These are phyloP conservation scores for Clausena lansium DNA, from an alignment of 345 rosid species.

Conservation along the genomic window DNA sequence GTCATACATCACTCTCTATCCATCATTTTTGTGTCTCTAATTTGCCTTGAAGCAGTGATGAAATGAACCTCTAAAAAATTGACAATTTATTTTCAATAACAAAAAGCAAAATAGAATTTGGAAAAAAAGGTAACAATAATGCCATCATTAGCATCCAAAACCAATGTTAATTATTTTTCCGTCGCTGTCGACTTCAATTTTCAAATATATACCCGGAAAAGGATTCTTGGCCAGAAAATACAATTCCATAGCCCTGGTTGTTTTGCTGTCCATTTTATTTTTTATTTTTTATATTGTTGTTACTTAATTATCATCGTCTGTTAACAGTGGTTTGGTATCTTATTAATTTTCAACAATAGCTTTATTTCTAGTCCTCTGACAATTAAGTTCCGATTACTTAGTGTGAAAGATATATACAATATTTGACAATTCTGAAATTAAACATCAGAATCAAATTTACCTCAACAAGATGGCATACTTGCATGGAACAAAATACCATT, in stretches of 20 bases:
- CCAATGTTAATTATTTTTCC: not conserved
- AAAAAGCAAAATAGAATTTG: not conserved
- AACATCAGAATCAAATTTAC: not conserved
- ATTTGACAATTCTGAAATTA: not conserved
- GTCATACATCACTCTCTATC: not conserved
- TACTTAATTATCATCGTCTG: not conserved
- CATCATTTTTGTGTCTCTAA: not conserved
- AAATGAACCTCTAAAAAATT: not conserved
- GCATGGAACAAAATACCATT: not conserved
- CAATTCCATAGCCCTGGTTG: not conserved
- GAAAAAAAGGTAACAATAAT: not conserved
- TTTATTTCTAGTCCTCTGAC: not conserved
- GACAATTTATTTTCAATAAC: not conserved
- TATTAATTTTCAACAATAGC: not conserved
- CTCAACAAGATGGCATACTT: not conserved
- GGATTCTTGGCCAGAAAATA: not conserved
- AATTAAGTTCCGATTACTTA: not conserved
- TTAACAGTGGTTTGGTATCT: not conserved
- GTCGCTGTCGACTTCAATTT: not conserved
- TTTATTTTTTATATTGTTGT: not conserved
- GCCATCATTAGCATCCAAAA: not conserved
- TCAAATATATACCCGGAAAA: not conserved
- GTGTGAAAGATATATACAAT: conserved; percentile 11
- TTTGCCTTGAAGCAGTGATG: not conserved
- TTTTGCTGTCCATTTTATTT: not conserved